phyloP scores from a whole-genome alignment of 2,329 filamentous ascomycete genomes.

The Beauveria bassiana region DNA sequence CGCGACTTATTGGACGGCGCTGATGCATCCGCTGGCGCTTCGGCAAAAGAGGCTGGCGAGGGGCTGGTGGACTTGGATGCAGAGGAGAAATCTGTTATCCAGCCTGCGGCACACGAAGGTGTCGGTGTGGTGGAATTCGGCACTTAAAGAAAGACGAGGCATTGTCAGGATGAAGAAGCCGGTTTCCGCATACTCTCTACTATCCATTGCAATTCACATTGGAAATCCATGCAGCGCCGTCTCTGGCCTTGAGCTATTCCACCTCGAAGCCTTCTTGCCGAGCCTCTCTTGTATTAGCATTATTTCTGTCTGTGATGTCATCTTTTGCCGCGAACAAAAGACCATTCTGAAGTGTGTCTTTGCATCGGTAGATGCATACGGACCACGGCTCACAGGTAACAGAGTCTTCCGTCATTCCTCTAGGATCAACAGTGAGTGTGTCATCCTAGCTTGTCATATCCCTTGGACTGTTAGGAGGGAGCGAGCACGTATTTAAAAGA shows the following conservation, averaged over 20 bases:
- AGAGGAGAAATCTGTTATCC: background rate
- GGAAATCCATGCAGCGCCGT: slow-evolving; percentile 17
- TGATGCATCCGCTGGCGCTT: slow-evolving; percentile 58
- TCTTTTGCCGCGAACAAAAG: slow-evolving; percentile 31
- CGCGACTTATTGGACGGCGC: slow-evolving; percentile 65
- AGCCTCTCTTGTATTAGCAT: slow-evolving; percentile 21
- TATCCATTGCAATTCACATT: background rate
- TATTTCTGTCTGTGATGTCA: slow-evolving; percentile 19
- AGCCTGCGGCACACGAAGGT: slow-evolving; percentile 19
- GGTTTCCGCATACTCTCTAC: background rate
- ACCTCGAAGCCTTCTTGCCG: slow-evolving; percentile 21
- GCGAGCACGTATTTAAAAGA: no score
- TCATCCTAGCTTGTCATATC: background rate
- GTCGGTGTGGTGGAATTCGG: slow-evolving; percentile 37
- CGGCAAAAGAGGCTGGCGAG: slow-evolving; percentile 21
- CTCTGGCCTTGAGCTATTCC: slow-evolving; percentile 19
- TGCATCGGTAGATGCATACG: slow-evolving; percentile 28
- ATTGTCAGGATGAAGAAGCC: background rate
- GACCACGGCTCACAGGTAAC: slow-evolving; percentile 30
- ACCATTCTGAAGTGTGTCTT: slow-evolving; percentile 30
- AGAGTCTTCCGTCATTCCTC: slow-evolving; percentile 22
- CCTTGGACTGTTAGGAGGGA: no score
- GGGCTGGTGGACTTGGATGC: background rate
- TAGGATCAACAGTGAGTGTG: background rate
- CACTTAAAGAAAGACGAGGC: slow-evolving; percentile 20